These are phyloP conservation scores for Metschnikowia cerradonensis DNA, from an alignment of 805 yeast species.

Conservation along the genomic window DNA sequence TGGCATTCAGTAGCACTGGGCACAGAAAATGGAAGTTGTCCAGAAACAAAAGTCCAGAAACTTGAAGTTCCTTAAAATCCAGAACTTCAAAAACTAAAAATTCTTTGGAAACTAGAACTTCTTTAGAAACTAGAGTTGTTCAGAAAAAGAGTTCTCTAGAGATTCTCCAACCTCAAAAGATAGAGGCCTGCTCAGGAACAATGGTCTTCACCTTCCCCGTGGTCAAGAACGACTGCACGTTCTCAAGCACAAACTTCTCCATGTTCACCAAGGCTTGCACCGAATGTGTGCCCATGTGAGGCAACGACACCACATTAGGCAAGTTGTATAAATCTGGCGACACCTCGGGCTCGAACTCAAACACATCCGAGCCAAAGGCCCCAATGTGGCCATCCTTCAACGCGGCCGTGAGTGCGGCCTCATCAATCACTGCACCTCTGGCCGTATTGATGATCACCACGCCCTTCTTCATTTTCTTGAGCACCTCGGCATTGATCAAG, in stretches of 20 bases:
- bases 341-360: conserved; percentile 72
- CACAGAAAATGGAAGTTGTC: too few species aligned
- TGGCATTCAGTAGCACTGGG: too few species aligned
- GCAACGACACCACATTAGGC: conserved; percentile 72
- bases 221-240: conserved; percentile 53
- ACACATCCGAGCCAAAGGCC: conserved; percentile 71
- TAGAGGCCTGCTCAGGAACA: conserved; percentile 69
- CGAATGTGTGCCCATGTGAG: conserved; percentile 87
- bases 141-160: too few species aligned
- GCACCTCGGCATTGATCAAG: conserved; percentile 54
- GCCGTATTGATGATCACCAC: conserved; percentile 80
- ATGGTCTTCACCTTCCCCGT: conserved; percentile 68
- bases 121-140: too few species aligned
- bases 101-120: too few species aligned
- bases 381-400: conserved; percentile 62
- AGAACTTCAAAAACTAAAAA: too few species aligned
- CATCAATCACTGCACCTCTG: conserved; percentile 80
- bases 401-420: conserved; percentile 50
- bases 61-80: too few species aligned
- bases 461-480: conserved; percentile 72
- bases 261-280: conserved; percentile 69
- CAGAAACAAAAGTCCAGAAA: too few species aligned
- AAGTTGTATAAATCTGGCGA: conserved; percentile 55
- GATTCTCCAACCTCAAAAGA: not conserved
- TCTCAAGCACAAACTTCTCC: conserved; percentile 76